A percentile compares a stretch with the other conserved stretches of the same genome.
phyloP scores from a whole-genome alignment of 2,329 filamentous ascomycete species.

The Botrytis fragariae region DNA sequence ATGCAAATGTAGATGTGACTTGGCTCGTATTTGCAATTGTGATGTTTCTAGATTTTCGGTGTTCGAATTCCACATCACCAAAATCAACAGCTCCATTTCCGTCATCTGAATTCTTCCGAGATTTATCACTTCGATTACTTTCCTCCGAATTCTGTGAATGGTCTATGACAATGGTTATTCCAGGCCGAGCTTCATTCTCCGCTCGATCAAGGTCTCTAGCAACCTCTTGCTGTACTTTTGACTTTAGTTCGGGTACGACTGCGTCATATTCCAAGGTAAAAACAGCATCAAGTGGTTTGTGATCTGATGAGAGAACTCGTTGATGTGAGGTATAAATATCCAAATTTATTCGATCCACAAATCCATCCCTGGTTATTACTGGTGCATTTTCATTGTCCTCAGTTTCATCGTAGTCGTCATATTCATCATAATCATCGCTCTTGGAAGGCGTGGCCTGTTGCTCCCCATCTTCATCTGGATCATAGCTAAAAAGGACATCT shows the following conservation, averaged over 20 bases:
- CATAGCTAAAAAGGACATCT: conserved; percentile 83
- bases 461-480: conserved; percentile 74
- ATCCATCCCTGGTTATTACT: conserved; percentile 57
- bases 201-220: conserved; percentile 83
- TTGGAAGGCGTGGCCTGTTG: conserved; percentile 41
- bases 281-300: conserved; percentile 83
- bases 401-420: conserved; percentile 44
- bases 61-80: conserved; percentile 68
- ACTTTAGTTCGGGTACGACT: conserved; percentile 80
- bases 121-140: conserved; percentile 22
- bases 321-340: conserved; percentile 84
- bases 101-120: conserved; percentile 35
- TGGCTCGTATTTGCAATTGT: conserved; percentile 92
- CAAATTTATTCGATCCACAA: conserved; percentile 52
- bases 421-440: conserved; percentile 49
- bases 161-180: conserved; percentile 80
- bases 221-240: conserved; percentile 80
- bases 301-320: conserved; percentile 85
- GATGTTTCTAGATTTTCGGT: conserved; percentile 62
- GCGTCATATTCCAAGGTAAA: conserved; percentile 86
- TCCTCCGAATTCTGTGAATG: conserved; percentile 42
- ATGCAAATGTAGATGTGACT: conserved; percentile 74
- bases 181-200: conserved; percentile 86
- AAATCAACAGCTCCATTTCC: conserved; percentile 66
- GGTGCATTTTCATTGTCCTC: conserved; percentile 45